Evolutionary conservation across 768 basidiomycete species (phyloP), one percentile per base, ranked within the genome.

Genomic region (Russula ochroleuca): DNA sequence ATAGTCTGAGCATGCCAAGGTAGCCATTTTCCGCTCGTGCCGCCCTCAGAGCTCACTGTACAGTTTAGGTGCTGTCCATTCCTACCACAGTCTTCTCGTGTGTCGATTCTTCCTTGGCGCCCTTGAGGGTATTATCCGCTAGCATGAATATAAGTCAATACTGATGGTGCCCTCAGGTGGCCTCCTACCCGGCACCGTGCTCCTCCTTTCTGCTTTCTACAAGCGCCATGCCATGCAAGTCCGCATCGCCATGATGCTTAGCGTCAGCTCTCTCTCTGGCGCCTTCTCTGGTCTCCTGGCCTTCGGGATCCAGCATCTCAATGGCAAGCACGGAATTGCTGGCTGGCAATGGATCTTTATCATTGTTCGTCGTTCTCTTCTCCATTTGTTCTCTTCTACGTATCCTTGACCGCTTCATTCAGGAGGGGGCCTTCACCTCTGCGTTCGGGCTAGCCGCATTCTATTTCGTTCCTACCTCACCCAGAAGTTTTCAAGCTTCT

Each of bases 281-380:
- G 81, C 83, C 0, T 85, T 86, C 68, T 85, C 85, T 5, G 87
- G 87, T 48, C 73, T 88, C 8, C 76, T 89, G 25, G 85, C 86
- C 0, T 75, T 83, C 35, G 84, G 78, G 1, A 85, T 89, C 56
- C 69, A 77, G n/a, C 72, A 83, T 15, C 82, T 89, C 78, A 71
- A 84, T 51, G 82, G 82, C 13, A 72, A 78, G 14, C 78, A 79
- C 2, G 81, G 83, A 5, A 78, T 74, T 57, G 75, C 80, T 2
- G 85, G 82, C 0, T 88, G 86, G 86, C 77, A 81, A 14, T 89
- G 85, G 86, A 81, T 87, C 54, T 85, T 86, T 70, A 83, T 85
- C 57, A 74, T 86, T 35, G 80, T 82, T 71, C 1, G 72, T 64
- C 3, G 5, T 48, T 1, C 50, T 2, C 13, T 49, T 11, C 3